Percentiles rank a stretch among this genome's conserved stretches.
Evolutionary conservation across 1,284 basidiomycete genomes (phyloP).

Genomic region (Prillingera fragicola): DNA sequence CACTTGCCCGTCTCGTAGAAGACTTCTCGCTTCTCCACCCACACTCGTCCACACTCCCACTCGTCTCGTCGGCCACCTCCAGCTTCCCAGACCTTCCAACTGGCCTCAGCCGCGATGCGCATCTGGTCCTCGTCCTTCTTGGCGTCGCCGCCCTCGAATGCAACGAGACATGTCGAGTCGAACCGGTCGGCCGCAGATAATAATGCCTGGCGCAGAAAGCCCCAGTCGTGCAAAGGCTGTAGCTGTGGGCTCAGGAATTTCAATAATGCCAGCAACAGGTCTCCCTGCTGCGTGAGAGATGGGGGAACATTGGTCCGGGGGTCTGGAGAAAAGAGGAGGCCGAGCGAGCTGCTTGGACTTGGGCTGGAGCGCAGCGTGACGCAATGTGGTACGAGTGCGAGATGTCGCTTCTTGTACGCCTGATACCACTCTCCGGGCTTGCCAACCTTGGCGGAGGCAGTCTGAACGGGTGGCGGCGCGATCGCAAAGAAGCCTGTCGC

Average conservation of each 20-base stretch:
- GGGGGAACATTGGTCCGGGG: constrained; percentile 25
- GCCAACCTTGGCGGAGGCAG: no score
- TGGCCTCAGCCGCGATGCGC: constrained; percentile 69
- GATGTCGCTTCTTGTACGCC: constrained; percentile 40
- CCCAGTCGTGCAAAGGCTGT: constrained; percentile 64
- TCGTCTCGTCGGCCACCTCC: constrained; percentile 51
- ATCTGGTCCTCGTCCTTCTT: constrained; percentile 65
- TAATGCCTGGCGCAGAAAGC: constrained; percentile 59
- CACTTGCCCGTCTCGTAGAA: constrained; percentile 78
- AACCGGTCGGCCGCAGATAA: constrained; percentile 77
- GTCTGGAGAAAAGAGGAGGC: constrained; percentile 54
- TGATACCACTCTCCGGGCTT: constrained; percentile 32
- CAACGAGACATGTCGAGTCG: constrained; percentile 71
- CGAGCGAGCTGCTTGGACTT: constrained; percentile 55
- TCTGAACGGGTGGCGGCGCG: constrained; percentile 27
- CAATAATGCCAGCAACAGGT: constrained; percentile 31
- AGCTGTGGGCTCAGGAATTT: constrained; percentile 60
- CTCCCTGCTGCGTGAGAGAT: constrained; percentile 28
- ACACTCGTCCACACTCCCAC: constrained; percentile 86
- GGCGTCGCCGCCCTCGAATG: constrained; percentile 76
- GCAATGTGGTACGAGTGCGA: constrained; percentile 33
- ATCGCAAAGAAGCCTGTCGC: constrained; percentile 48
- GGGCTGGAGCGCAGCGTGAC: constrained; percentile 50
- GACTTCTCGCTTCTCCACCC: constrained; percentile 90
- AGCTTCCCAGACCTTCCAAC: constrained; percentile 69